Evolutionary conservation across 306 rosid genomes (phyloP).

Genomic region (Trifolium fragiferum): DNA sequence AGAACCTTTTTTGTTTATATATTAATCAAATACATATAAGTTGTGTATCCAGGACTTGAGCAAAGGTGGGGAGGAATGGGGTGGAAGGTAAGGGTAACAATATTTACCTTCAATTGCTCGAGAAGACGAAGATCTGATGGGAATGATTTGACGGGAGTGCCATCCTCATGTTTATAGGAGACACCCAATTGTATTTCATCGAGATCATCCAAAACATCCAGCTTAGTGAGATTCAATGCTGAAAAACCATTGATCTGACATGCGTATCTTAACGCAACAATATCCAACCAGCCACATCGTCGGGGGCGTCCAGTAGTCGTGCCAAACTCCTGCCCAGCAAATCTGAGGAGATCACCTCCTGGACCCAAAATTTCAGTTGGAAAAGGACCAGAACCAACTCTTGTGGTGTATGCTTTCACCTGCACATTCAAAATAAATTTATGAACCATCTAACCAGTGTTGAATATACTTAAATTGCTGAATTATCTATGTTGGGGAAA

Average conservation of each 20-base stretch:
- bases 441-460: constrained; percentile 28
- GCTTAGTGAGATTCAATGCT: constrained; percentile 88
- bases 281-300: constrained; percentile 98
- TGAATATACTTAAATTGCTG: constrained; percentile 14
- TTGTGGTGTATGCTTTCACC: constrained; percentile 97
- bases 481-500: constrained; percentile 1
- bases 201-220: constrained; percentile 84
- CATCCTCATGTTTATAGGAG: constrained; percentile 66
- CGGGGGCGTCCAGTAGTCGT: constrained; percentile 98
- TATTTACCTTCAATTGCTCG: constrained; percentile 78
- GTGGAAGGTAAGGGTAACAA: not conserved
- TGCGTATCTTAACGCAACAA: constrained; percentile 72
- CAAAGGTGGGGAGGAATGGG: not conserved
- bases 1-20: constrained; percentile 9
- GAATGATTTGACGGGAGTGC: constrained; percentile 72
- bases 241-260: constrained; percentile 93
- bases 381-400: constrained; percentile 98
- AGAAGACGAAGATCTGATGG: constrained; percentile 87
- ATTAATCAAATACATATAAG: constrained; percentile 19
- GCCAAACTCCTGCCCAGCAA: constrained; percentile 97
- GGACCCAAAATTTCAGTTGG: constrained; percentile 87
- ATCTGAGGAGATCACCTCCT: constrained; percentile 86
- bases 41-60: constrained; percentile 19
- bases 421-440: constrained; percentile 51
- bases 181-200: constrained; percentile 79